Evolutionary conservation across 2,329 filamentous ascomycete genomes (phyloP), one percentile per base, ranked within the genome.

Genomic region (Lasiodiplodia theobromae): DNA sequence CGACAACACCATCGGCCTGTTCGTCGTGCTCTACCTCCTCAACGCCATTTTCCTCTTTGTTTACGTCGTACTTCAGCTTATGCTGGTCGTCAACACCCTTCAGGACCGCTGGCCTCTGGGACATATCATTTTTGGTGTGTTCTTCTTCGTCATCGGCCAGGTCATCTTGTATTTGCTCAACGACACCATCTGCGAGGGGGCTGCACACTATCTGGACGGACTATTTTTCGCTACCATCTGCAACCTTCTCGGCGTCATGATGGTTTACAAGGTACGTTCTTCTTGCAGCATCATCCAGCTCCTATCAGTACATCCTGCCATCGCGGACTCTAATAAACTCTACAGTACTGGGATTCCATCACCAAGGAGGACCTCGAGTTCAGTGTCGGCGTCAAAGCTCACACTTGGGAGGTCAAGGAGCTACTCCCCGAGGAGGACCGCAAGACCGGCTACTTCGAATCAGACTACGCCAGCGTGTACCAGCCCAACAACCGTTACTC

Each of bases 381-480:
- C 82, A 97, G 94, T 2, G 96, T 99, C 62, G 95, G 95, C 72
- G 93, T 93, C 69, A 93, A 95, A 79, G 92, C 93, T 82, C 96
- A 97, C 83, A 97, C 96, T 80, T 99, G 96, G 96, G 96, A 99
- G 78, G 92, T 98, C 77, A 98, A 98, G 84, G 95, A 98, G 71
- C 86, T 78, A 6, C 71, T 93, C 12, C 85, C 96, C 21, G 92
- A 96, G 72, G 93, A 96, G 68, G 92, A 95, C 69, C 90, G 91
- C 69, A 88, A 92, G 69, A 84, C 84, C 25, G 94, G 92, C 2
- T 96, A 94, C 79, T 89, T 91, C 71, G 87, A 87, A 2, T 89
- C 88, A 71, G 85, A 83, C 63, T 88, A 89, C 49, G 82, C 86
- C 2, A 82, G 81, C 63, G 70, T 81, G 47, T 84, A 82, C 71